Evolutionary conservation across 2,329 filamentous ascomycete species (phyloP), one percentile per base, ranked within the genome.

Genomic region (Neodidymelliopsis sp.): DNA sequence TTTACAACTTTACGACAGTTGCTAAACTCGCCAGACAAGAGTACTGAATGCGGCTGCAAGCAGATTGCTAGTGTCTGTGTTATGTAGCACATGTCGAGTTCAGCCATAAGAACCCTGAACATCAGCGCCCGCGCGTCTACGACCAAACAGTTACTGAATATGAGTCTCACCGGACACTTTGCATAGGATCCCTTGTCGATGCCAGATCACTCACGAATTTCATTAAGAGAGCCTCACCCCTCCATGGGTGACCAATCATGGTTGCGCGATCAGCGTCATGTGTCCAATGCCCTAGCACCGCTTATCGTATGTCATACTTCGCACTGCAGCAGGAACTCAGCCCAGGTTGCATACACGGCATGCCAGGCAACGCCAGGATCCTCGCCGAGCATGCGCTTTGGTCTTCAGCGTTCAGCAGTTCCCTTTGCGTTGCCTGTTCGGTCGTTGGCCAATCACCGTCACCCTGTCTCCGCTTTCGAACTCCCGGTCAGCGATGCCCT

Each of bases 401-500:
- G 42, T 42, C 49, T 46, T 35, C 40, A 37, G 36, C 19, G 31
- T 49, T 41, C 44, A 54, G 44, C 50, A 46, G 48, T 57, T 57
- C 52, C 53, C 47, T 54, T 56, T 45, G 35, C 38, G 42, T 54
- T 42, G 45, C 47, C 53, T 49, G 25, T 34, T 54, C 36, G 18
- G 25, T 25, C 40, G 25, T 47, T 11, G 36, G 22, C 63, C 63
- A 66, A 64, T 63, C 56, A 57, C 36, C 35, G 35, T 30, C 38
- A 41, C 38, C 24, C 45, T 53, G 47, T 42, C 55, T 54, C 60
- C 59, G 45, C 49, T 59, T 58, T 35, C 40, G 46, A 49, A 37
- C 30, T 55, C 56, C 58, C 62, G 63, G 62, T 65, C 62, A 65
- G 54, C 51, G 39, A 53, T 49, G 52, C 53, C 59, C 57, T 64